A percentile compares a stretch with the other conserved stretches of the same genome.
Evolutionary conservation across 768 basidiomycete genomes (phyloP).

Genomic region (Amanita rimosa): DNA sequence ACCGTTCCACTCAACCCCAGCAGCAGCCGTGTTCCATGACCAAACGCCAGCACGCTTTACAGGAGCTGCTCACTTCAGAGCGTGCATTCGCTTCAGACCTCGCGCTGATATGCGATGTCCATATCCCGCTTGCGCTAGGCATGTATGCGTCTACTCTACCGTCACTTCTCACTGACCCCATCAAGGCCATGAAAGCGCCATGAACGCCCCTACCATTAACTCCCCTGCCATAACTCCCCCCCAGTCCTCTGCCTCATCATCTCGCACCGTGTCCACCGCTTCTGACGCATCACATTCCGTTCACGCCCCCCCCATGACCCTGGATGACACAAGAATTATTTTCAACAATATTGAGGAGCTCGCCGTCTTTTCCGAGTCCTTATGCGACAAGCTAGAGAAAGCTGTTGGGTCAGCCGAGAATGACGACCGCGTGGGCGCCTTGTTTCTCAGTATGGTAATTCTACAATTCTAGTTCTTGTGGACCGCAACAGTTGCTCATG

Average conservation of each 20-base stretch:
- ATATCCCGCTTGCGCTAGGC: conserved; percentile 74
- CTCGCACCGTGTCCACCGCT: conserved; percentile 37
- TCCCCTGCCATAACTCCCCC: conserved; percentile 33
- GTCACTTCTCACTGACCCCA: conserved; percentile 10
- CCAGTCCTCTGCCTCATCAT: conserved; percentile 39
- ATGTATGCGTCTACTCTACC: conserved; percentile 15
- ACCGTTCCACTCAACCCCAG: conserved; percentile 9
- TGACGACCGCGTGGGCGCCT: conserved; percentile 56
- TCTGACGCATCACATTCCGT: conserved; percentile 30
- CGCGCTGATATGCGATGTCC: conserved; percentile 63
- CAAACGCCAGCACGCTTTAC: conserved; percentile 69
- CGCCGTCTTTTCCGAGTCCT: conserved; percentile 57
- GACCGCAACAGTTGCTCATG: conserved; percentile 6
- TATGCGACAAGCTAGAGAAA: conserved; percentile 52
- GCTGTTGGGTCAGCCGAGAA: conserved; percentile 57
- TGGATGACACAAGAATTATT: conserved; percentile 57
- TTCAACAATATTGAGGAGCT: conserved; percentile 73
- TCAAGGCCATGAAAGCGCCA: conserved; percentile 23
- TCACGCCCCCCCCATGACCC: conserved; percentile 51
- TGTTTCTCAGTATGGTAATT: conserved; percentile 61
- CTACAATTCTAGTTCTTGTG: conserved; percentile 9
- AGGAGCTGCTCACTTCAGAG: conserved; percentile 71
- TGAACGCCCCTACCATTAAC: conserved; percentile 17
- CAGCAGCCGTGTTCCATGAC: conserved; percentile 22
- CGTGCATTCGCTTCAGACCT: conserved; percentile 79